These are phyloP conservation scores for Fusarium sp. DNA, from an alignment of 2,329 filamentous ascomycete genomes.

Conservation along the genomic window DNA sequence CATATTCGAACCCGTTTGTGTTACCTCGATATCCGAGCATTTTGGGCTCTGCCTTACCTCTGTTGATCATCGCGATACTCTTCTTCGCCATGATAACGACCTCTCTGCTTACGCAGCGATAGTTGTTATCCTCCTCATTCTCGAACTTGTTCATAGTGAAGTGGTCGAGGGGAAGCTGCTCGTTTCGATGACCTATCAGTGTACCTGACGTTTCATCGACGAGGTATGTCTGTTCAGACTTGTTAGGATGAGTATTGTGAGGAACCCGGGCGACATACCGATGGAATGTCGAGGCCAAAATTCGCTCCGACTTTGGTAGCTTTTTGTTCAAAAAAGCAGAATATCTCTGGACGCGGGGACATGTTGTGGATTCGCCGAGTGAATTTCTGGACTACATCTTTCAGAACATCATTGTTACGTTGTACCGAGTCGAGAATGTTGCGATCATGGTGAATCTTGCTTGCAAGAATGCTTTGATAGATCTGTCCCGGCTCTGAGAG, in stretches of 20 bases:
- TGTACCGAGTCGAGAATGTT: background rate
- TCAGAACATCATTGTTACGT: background rate
- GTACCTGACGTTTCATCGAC: conserved; percentile 3
- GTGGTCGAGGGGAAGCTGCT: background rate
- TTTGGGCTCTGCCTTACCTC: no score
- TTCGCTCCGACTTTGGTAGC: background rate
- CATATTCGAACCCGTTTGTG: no score
- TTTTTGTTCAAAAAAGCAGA: conserved; percentile 2
- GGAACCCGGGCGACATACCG: background rate
- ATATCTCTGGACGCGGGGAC: background rate
- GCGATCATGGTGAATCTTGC: no score
- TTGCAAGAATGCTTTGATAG: background rate
- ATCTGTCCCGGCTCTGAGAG: background rate
- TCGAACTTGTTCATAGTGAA: conserved; percentile 10
- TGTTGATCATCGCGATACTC: no score
- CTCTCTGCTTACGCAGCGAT: background rate
- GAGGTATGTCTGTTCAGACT: background rate
- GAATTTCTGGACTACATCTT: background rate
- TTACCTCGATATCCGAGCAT: no score
- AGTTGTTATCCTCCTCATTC: background rate
- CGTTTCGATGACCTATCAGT: background rate
- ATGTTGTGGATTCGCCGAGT: no score
- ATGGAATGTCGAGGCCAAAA: background rate
- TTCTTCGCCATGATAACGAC: no score
- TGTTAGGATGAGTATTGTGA: no score